Percentiles rank a stretch among this genome's conserved stretches.
phyloP scores from a whole-genome alignment of 2,329 filamentous ascomycete genomes.

The Phialocephala sp. region DNA sequence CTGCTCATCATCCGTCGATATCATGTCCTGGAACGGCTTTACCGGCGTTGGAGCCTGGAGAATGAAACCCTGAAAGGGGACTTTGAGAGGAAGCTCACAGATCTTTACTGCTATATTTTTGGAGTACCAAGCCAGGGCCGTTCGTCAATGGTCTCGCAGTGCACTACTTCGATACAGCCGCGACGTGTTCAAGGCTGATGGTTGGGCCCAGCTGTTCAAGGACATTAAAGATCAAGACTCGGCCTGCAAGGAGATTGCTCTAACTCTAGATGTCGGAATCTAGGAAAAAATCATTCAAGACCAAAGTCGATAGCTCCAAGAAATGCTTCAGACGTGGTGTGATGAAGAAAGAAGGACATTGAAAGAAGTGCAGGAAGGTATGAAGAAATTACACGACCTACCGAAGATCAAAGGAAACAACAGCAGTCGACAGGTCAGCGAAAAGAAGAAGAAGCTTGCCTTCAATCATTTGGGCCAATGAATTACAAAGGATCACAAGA shows the following conservation, averaged over 20 bases:
- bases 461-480: neutral
- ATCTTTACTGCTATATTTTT: neutral
- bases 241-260: slow-evolving; percentile 9
- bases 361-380: neutral
- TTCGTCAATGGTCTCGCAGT: slow-evolving; percentile 13
- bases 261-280: neutral
- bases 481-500: slow-evolving; percentile 23
- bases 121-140: slow-evolving; percentile 5
- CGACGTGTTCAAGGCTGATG: slow-evolving; percentile 11
- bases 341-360: neutral
- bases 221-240: neutral
- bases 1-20: slow-evolving; percentile 12
- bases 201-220: slow-evolving; percentile 3
- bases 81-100: slow-evolving; percentile 1
- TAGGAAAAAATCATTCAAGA: neutral
- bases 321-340: neutral
- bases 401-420: neutral
- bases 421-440: neutral
- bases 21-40: slow-evolving; percentile 8
- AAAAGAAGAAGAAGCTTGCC: neutral
- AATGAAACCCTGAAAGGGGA: neutral
- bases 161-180: slow-evolving; percentile 1
- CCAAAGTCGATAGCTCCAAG: neutral
- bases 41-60: neutral
- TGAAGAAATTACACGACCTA: neutral